phyloP scores from a whole-genome alignment of 805 yeast species.

The Saccharomycopsis malanga region DNA sequence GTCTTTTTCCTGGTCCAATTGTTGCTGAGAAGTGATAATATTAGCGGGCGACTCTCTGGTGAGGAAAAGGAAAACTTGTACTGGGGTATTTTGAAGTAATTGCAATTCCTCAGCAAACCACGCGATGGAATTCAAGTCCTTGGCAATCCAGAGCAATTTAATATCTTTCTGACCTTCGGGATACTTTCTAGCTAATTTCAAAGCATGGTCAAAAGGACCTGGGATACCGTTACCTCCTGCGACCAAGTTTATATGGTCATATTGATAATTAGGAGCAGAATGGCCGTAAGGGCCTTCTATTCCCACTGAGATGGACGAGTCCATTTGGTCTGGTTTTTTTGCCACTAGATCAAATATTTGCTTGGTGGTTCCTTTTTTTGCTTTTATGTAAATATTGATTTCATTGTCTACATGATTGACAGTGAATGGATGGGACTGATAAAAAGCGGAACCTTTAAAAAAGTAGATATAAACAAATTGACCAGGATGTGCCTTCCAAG shows the following conservation, averaged over 20 bases:
- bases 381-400: conserved; percentile 40
- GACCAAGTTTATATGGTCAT: conserved; percentile 34
- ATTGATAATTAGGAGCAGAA: conserved; percentile 32
- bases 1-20: not conserved
- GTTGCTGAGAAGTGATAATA: not conserved
- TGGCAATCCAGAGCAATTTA: conserved; percentile 57
- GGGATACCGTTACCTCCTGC: conserved; percentile 53
- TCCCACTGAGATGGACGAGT: conserved; percentile 29
- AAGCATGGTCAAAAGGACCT: conserved; percentile 40
- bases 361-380: conserved; percentile 54
- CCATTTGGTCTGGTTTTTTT: conserved; percentile 29
- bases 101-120: conserved; percentile 43
- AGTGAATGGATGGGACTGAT: conserved; percentile 76
- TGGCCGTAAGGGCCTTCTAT: conserved; percentile 63
- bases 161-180: conserved; percentile 29
- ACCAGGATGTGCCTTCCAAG: conserved; percentile 48
- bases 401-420: conserved; percentile 37
- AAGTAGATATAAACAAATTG: conserved; percentile 52
- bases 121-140: conserved; percentile 42
- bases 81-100: conserved; percentile 26
- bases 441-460: conserved; percentile 43
- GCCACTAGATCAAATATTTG: conserved; percentile 31
- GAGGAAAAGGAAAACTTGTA: conserved; percentile 32
- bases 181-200: conserved; percentile 26
- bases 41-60: conserved; percentile 25